Conservation (phyloP, 805 yeast genomes). For the Ogataea thermomethanolica region DNA sequence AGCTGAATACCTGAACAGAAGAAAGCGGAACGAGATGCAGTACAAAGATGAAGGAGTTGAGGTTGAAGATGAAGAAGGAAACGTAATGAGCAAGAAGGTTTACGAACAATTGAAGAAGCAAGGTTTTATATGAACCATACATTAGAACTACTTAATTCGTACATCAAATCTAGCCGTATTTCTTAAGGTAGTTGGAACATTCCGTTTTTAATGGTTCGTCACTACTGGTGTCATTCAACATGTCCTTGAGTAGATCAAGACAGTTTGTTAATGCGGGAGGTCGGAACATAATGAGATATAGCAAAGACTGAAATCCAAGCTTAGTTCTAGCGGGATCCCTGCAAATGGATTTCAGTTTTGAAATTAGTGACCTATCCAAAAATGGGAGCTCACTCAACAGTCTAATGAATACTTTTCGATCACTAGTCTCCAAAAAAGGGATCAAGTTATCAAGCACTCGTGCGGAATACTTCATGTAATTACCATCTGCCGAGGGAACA, state of each 20-base stretch:
- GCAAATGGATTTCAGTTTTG: conserved; percentile 68
- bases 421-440: conserved; percentile 79
- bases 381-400: conserved; percentile 84
- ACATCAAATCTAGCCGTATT: conserved; percentile 35
- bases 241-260: conserved; percentile 44
- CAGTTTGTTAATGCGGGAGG: conserved; percentile 73
- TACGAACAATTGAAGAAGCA: conserved; percentile 84
- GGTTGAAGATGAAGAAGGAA: conserved; percentile 90
- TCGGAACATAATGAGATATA: conserved; percentile 81
- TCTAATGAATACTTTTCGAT: conserved; percentile 76
- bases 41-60: conserved; percentile 59
- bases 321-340: conserved; percentile 79
- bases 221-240: conserved; percentile 37
- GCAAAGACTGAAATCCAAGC: conserved; percentile 79
- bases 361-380: conserved; percentile 58
- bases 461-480: conserved; percentile 66
- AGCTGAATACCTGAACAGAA: conserved; percentile 44
- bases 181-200: conserved; percentile 43
- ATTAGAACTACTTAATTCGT: background rate
- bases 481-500: conserved; percentile 21
- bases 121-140: conserved; percentile 55
- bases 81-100: conserved; percentile 81
- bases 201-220: conserved; percentile 50
- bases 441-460: conserved; percentile 72
- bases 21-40: conserved; percentile 36